Conservation (phyloP, 1,284 basidiomycete species). For the Ceratobasidium sp. region DNA sequence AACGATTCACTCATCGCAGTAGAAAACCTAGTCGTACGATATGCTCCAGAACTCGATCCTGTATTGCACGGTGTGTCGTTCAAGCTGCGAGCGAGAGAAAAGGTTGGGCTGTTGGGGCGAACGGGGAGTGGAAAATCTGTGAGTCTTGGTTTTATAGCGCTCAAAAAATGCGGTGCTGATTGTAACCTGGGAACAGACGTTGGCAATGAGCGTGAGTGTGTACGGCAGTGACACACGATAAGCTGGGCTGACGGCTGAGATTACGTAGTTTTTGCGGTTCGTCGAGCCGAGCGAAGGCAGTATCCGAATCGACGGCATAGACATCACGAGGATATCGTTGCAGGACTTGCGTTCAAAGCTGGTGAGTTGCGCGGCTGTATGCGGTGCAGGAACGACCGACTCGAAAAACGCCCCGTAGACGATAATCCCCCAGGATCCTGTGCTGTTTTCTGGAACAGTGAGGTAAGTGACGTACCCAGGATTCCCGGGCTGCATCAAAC, state of each 20-base stretch:
- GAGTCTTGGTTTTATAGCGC: background rate
- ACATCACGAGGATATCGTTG: slow-evolving; percentile 84
- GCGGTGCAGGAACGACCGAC: background rate
- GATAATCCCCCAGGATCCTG: slow-evolving; percentile 84
- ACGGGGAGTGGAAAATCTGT: slow-evolving; percentile 68
- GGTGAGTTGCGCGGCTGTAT: slow-evolving; percentile 34
- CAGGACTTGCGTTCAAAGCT: slow-evolving; percentile 75
- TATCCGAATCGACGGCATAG: slow-evolving; percentile 82
- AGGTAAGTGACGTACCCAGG: slow-evolving; percentile 59
- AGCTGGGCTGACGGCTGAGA: slow-evolving; percentile 66
- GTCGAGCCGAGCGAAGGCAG: slow-evolving; percentile 78
- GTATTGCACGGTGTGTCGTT: slow-evolving; percentile 79
- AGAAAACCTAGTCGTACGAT: slow-evolving; percentile 75
- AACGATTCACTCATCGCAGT: slow-evolving; percentile 63
- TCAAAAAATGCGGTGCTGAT: background rate
- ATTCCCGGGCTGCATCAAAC: background rate
- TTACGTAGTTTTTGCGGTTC: slow-evolving; percentile 77
- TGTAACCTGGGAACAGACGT: slow-evolving; percentile 40
- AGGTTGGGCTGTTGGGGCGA: slow-evolving; percentile 77
- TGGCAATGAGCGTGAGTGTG: slow-evolving; percentile 39
- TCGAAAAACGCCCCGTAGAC: slow-evolving; percentile 62
- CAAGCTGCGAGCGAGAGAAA: slow-evolving; percentile 76
- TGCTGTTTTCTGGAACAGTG: slow-evolving; percentile 85
- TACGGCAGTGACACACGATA: slow-evolving; percentile 66
- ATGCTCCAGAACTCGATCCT: slow-evolving; percentile 77